A percentile compares a stretch with the other conserved stretches of the same genome.
phyloP scores from a whole-genome alignment of 2,329 filamentous ascomycete genomes.

The Graphilbum ipis-grandicollis region DNA sequence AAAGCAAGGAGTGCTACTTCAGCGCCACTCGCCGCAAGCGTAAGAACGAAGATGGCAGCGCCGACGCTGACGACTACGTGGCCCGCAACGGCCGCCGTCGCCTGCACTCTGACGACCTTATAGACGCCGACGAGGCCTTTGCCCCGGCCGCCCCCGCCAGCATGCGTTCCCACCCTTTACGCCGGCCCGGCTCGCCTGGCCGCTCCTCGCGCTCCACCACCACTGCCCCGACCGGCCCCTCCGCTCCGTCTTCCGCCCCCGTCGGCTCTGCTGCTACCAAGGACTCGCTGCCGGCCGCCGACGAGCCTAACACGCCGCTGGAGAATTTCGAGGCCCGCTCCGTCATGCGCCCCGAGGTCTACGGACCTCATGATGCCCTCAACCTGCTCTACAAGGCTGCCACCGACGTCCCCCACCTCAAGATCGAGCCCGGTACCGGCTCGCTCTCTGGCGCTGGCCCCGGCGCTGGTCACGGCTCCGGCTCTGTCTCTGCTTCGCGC shows the following conservation, averaged over 20 bases:
- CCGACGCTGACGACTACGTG: constrained; percentile 45
- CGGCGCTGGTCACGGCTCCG: no score
- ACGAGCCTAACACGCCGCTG: constrained; percentile 41
- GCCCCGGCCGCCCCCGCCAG: constrained; percentile 43
- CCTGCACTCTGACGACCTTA: constrained; percentile 28
- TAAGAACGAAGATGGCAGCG: constrained; percentile 46
- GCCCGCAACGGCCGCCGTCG: constrained; percentile 59
- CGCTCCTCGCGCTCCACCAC: constrained; percentile 16
- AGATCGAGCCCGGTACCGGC: no score
- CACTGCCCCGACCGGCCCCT: constrained; percentile 13
- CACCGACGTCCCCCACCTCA: no score
- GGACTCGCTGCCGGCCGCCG: constrained; percentile 20
- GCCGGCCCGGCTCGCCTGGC: constrained; percentile 29
- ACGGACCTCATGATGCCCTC: constrained; percentile 81
- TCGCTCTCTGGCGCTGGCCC: no score
- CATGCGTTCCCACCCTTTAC: constrained; percentile 48
- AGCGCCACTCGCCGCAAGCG: constrained; percentile 86
- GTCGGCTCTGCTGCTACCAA: no score
- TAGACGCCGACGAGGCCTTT: constrained; percentile 37
- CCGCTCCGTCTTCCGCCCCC: no score
- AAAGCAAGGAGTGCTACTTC: constrained; percentile 96
- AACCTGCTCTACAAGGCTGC: constrained; percentile 83
- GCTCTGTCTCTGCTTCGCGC: background rate
- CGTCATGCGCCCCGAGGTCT: constrained; percentile 56
- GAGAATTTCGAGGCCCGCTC: constrained; percentile 48